Conservation (phyloP, 148 eudicot species). For the Vaccinium vitisidaea region DNA sequence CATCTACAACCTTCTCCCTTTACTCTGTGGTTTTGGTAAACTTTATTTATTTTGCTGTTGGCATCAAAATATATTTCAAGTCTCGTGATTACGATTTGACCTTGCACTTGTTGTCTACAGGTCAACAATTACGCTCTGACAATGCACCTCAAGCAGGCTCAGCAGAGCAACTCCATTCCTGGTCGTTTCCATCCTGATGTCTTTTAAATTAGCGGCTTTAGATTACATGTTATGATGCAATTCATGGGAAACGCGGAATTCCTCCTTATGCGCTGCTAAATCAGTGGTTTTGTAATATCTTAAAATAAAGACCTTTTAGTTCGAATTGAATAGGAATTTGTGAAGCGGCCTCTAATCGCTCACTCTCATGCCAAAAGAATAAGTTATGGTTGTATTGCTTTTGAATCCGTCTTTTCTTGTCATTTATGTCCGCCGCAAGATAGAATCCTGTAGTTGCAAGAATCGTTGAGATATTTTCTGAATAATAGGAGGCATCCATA, state of each 20-base stretch:
- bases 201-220: slow-evolving; percentile 29
- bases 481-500: neutral
- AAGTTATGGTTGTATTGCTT: neutral
- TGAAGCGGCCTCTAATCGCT: neutral
- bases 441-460: neutral
- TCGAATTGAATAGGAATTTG: neutral
- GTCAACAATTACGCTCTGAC: slow-evolving; percentile 65
- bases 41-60: neutral
- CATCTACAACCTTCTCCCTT: no score
- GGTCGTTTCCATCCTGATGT: slow-evolving; percentile 71
- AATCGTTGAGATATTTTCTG: neutral
- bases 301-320: neutral
- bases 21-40: neutral
- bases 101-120: slow-evolving; percentile 31
- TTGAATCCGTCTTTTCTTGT: neutral
- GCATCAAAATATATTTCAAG: neutral
- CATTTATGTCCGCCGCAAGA: neutral
- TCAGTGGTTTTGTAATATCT: neutral
- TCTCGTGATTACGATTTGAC: neutral
- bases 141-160: slow-evolving; percentile 76
- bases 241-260: neutral
- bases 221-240: neutral
- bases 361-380: neutral
- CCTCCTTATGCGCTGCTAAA: neutral
- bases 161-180: slow-evolving; percentile 56